These are phyloP conservation scores for Paecilomyces fulvus DNA, from an alignment of 2,329 filamentous ascomycete genomes.

Conservation along the genomic window DNA sequence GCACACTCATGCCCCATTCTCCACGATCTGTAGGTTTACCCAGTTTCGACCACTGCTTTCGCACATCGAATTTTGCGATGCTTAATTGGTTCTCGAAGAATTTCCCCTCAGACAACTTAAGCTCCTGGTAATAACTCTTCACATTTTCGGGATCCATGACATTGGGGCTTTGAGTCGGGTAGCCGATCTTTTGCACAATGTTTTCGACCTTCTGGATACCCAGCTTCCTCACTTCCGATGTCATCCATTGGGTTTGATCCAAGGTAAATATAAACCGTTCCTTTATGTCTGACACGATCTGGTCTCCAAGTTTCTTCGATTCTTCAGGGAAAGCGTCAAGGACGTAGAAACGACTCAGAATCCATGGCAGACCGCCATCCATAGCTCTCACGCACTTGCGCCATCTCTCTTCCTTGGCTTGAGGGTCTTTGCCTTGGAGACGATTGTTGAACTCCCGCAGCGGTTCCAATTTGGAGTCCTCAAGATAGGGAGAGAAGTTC, in stretches of 20 bases:
- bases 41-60: slow-evolving; percentile 48
- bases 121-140: slow-evolving; percentile 47
- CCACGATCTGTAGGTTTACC: slow-evolving; percentile 53
- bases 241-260: slow-evolving; percentile 55
- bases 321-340: slow-evolving; percentile 59
- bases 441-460: slow-evolving; percentile 53
- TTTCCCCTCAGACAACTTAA: slow-evolving; percentile 42
- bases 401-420: slow-evolving; percentile 58
- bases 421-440: slow-evolving; percentile 53
- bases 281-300: slow-evolving; percentile 64
- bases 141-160: slow-evolving; percentile 51
- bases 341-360: slow-evolving; percentile 62
- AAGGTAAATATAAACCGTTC: slow-evolving; percentile 56
- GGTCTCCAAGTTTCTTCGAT: slow-evolving; percentile 58
- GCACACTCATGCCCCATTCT: slow-evolving; percentile 53
- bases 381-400: slow-evolving; percentile 53
- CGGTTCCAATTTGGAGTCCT: slow-evolving; percentile 52
- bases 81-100: slow-evolving; percentile 53
- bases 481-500: slow-evolving; percentile 44
- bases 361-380: slow-evolving; percentile 56
- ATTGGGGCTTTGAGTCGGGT: slow-evolving; percentile 55
- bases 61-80: slow-evolving; percentile 41
- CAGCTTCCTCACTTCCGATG: slow-evolving; percentile 49
- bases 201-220: slow-evolving; percentile 58
- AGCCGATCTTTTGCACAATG: slow-evolving; percentile 61